phyloP scores from a whole-genome alignment of 2,329 filamentous ascomycete species.

The Cordyceps farinosa region DNA sequence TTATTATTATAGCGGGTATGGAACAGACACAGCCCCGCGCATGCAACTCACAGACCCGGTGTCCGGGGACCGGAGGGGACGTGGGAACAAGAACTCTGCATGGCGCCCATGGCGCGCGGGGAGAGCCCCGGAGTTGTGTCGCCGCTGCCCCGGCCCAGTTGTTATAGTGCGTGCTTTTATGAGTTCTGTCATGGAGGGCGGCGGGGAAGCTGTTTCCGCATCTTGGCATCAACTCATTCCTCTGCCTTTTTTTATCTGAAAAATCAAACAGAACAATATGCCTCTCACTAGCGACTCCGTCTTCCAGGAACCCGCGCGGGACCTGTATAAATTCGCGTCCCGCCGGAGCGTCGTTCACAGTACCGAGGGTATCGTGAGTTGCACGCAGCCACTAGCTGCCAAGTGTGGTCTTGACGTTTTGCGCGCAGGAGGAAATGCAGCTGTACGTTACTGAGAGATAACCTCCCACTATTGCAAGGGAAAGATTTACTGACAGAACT shows the following conservation, averaged over 20 bases:
- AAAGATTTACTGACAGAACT: constrained; percentile 4
- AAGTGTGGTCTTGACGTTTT: constrained; percentile 83
- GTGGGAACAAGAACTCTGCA: background rate
- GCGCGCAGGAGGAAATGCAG: constrained; percentile 87
- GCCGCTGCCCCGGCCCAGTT: background rate
- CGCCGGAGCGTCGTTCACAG: constrained; percentile 90
- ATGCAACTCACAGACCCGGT: too few species aligned
- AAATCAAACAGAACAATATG: constrained; percentile 34
- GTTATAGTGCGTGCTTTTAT: background rate
- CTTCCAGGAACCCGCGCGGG: constrained; percentile 42
- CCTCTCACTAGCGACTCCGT: constrained; percentile 45
- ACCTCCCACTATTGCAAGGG: background rate
- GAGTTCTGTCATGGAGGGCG: background rate
- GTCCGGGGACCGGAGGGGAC: background rate
- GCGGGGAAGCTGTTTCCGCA: background rate
- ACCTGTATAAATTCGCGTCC: constrained; percentile 67
- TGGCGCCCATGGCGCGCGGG: background rate
- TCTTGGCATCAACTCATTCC: background rate
- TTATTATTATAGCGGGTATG: background rate
- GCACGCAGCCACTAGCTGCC: constrained; percentile 83
- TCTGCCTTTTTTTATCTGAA: too few species aligned
- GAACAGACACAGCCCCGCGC: too few species aligned
- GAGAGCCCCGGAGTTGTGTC: background rate
- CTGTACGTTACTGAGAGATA: constrained; percentile 54
- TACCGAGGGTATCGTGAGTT: constrained; percentile 85